Evolutionary conservation across 495 filamentous ascomycete genomes (phyloP).

Genomic region (Tuber calosporum): DNA sequence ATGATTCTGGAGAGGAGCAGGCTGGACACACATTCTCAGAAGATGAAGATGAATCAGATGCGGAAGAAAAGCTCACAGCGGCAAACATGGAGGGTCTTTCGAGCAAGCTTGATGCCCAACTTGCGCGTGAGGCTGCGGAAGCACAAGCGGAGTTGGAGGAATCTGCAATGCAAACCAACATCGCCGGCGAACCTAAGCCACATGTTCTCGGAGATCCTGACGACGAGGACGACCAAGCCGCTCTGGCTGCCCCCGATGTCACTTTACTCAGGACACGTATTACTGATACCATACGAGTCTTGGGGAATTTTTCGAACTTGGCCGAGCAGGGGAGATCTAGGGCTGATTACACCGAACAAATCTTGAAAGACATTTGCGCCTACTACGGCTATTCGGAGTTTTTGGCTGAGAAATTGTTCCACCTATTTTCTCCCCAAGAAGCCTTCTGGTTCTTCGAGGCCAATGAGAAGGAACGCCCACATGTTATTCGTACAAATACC

Average conservation of each 20-base stretch:
- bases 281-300: slow-evolving; percentile 82
- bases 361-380: slow-evolving; percentile 84
- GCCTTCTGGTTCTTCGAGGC: slow-evolving; percentile 98
- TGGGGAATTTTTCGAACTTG: slow-evolving; percentile 77
- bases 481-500: slow-evolving; percentile 87
- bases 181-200: slow-evolving; percentile 63
- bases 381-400: slow-evolving; percentile 66
- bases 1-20: slow-evolving; percentile 64
- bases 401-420: slow-evolving; percentile 78
- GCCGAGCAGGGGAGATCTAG: slow-evolving; percentile 70
- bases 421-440: slow-evolving; percentile 85
- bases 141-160: slow-evolving; percentile 77
- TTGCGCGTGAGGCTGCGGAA: slow-evolving; percentile 63
- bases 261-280: slow-evolving; percentile 84
- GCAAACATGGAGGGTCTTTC: slow-evolving; percentile 94
- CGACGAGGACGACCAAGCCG: slow-evolving; percentile 48
- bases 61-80: slow-evolving; percentile 84
- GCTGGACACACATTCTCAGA: slow-evolving; percentile 75
- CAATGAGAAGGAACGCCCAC: slow-evolving; percentile 84
- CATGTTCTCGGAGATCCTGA: slow-evolving; percentile 59
- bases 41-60: slow-evolving; percentile 83
- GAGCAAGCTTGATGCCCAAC: slow-evolving; percentile 64
- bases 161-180: slow-evolving; percentile 88
- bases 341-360: slow-evolving; percentile 74
- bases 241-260: slow-evolving; percentile 67